Base-by-base conservation (phyloP, 2,329 filamentous ascomycete species). In the Fusarium tupiense region DNA sequence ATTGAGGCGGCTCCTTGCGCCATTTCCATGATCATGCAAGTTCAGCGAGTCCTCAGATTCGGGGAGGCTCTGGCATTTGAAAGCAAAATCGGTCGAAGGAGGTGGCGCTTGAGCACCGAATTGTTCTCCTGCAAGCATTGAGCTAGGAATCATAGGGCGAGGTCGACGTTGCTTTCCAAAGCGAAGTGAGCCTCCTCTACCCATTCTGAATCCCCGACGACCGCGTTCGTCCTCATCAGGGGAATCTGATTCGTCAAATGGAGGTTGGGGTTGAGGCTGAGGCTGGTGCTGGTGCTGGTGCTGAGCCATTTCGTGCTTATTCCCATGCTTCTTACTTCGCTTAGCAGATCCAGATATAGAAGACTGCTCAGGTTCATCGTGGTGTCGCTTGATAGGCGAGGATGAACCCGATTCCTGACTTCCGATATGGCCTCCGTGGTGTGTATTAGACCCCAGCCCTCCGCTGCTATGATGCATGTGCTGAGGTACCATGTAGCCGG, bases 171-270 rank as follows among this genome's bases (percentile, higher is more conserved):
- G 77, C 69, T 82, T 82, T 7, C 71, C 67, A 31, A 83, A 64
- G 16, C 78, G 78, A 37, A 84, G 75, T 8, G 83, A 84, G 29
- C 81, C 81, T n/a, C 81, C 82, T 17, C 76, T 77, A 33, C 76
- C 70, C 44, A 75, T 67, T 37, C 80, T 76, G 26, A 79, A 83
- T 22, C 67, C 69, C 19, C 70, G 73, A 16, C 61, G 72, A 10
- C 62, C 66, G 24, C 72, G 68, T 31, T 57, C 50, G 12, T 72
- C 73, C 29, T 69, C 62, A 29, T 66, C 50, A 7, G 50, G 64
- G 12, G 59, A 63, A 24, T 65, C 68, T 12, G 63, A 61, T 29
- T 75, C 58, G 22, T 73, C 56, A 8, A 63, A n/a, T 22, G 47
- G 16, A 33, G 24, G 40, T 52, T 43, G 43, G 49, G n/a, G 44